Percentiles rank a stretch among this genome's conserved stretches.
These are phyloP conservation scores for Arthrinium phaeospermum DNA, from an alignment of 2,329 filamentous ascomycete species.

Conservation along the genomic window DNA sequence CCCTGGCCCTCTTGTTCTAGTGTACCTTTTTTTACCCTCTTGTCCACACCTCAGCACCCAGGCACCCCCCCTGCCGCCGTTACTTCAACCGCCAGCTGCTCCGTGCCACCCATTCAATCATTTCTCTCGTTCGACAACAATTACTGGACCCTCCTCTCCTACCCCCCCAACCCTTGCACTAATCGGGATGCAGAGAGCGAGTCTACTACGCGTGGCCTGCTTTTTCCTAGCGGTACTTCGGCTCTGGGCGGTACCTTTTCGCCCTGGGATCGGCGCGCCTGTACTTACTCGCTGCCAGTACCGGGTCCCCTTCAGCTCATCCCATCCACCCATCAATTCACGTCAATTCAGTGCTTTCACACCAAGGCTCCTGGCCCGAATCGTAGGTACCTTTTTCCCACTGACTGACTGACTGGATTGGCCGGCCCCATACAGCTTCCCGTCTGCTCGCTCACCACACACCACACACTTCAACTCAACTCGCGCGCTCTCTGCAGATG, in stretches of 20 bases:
- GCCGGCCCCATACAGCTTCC: constrained; percentile 11
- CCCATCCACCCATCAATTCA: neutral
- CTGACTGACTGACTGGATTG: constrained; percentile 1
- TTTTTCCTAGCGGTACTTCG: neutral
- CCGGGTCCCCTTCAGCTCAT: constrained; percentile 13
- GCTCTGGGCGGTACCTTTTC: constrained; percentile 1
- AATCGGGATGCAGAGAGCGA: constrained; percentile 18
- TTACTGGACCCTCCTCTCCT: neutral
- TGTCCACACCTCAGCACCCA: neutral
- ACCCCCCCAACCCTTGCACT: constrained; percentile 3
- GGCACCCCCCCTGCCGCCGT: constrained; percentile 11
- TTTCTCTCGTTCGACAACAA: constrained; percentile 17
- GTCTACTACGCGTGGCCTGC: constrained; percentile 17
- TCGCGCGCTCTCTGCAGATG: neutral
- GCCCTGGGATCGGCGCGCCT: neutral
- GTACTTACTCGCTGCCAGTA: constrained; percentile 15
- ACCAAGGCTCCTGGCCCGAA: neutral
- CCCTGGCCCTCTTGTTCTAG: constrained; percentile 19
- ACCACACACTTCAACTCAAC: neutral
- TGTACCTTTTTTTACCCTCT: constrained; percentile 14
- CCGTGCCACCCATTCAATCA: constrained; percentile 19
- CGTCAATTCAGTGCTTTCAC: neutral
- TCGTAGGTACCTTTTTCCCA: neutral
- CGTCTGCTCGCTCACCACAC: neutral
- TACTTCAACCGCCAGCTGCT: constrained; percentile 19